A percentile compares a stretch with the other conserved stretches of the same genome.
These are phyloP conservation scores for Heterobasidion irregulare DNA, from an alignment of 1,284 basidiomycete genomes.

Conservation along the genomic window DNA sequence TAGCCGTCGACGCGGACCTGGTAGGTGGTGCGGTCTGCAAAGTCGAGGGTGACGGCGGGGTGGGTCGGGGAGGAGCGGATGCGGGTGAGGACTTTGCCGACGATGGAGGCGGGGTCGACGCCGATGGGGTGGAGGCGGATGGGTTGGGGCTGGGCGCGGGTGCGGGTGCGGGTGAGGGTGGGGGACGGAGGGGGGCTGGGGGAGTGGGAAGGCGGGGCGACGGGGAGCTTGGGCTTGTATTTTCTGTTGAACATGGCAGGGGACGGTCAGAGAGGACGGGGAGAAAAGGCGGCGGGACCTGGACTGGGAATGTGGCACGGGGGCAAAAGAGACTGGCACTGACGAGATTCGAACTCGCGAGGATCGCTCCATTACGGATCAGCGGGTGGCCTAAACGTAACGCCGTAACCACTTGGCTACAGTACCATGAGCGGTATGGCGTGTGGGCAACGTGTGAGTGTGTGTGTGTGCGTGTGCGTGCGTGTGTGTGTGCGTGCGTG, in stretches of 20 bases:
- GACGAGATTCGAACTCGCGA: constrained; percentile 59
- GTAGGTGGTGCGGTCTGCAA: constrained; percentile 42
- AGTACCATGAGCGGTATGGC: no score
- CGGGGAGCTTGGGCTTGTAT: no score
- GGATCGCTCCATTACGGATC: constrained; percentile 49
- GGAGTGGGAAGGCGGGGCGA: constrained; percentile 5
- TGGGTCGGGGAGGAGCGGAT: constrained; percentile 44
- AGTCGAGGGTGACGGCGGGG: constrained; percentile 47
- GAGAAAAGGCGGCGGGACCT: no score
- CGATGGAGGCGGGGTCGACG: constrained; percentile 36
- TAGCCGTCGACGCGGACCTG: constrained; percentile 58
- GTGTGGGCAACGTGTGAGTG: no score
- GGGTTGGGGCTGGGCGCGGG: constrained; percentile 18
- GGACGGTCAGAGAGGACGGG: background rate
- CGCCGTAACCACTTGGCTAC: constrained; percentile 59
- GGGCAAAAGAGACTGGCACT: constrained; percentile 32
- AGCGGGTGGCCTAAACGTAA: constrained; percentile 41
- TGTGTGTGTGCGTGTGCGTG: no score
- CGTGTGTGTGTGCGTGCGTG: no score
- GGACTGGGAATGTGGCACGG: background rate
- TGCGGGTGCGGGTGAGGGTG: constrained; percentile 17
- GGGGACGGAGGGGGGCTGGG: constrained; percentile 18
- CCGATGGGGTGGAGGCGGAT: constrained; percentile 31
- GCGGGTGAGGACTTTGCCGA: constrained; percentile 42
- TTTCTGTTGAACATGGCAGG: constrained; percentile 3